Evolutionary conservation across 768 basidiomycete species (phyloP).

Genomic region (Russula brevipes): DNA sequence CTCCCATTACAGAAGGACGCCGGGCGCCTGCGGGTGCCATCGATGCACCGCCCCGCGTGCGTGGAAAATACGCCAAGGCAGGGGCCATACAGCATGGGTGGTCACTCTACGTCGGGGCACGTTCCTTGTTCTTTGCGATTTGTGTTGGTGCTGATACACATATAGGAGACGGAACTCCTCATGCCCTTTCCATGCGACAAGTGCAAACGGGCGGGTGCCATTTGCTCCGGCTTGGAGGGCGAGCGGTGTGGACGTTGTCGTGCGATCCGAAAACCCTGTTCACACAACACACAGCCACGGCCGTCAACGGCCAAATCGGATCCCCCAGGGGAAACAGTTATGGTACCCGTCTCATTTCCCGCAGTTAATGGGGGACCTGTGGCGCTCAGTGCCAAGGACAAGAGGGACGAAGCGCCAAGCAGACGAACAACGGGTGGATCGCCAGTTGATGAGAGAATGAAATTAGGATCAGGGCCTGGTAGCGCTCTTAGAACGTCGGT

Average conservation of each 20-base stretch:
- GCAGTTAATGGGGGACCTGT: background rate
- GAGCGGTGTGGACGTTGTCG: constrained; percentile 15
- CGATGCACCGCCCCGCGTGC: constrained; percentile 3
- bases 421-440: background rate
- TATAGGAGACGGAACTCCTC: constrained; percentile 11
- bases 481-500: background rate
- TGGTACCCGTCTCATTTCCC: background rate
- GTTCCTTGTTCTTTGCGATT: background rate
- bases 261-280: constrained; percentile 10
- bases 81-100: constrained; percentile 12
- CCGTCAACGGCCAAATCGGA: background rate
- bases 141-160: background rate
- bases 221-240: constrained; percentile 14
- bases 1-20: background rate
- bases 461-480: background rate
- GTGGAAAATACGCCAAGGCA: constrained; percentile 13
- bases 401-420: background rate
- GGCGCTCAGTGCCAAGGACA: background rate
- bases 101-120: constrained; percentile 15
- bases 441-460: background rate
- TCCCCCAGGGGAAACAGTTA: background rate
- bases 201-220: constrained; percentile 5
- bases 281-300: constrained; percentile 3
- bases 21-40: constrained; percentile 1
- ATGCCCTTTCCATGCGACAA: constrained; percentile 10